Evolutionary conservation across 495 filamentous ascomycete species (phyloP).

Genomic region (Mytilinidion resinicola): DNA sequence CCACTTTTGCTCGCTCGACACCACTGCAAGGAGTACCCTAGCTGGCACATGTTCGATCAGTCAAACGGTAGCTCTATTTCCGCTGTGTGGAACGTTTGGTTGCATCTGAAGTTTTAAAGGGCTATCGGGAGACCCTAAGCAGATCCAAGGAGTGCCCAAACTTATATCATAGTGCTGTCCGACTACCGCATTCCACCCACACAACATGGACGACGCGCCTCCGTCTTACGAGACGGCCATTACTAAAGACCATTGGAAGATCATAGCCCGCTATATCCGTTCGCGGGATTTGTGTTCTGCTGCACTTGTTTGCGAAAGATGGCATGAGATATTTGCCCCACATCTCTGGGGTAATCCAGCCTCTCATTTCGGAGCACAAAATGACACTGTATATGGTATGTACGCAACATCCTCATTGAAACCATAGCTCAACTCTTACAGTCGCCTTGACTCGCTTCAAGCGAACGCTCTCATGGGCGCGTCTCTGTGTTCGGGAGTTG

Average conservation of each 20-base stretch:
- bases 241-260: conserved; percentile 53
- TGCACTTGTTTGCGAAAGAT: conserved; percentile 51
- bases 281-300: conserved; percentile 55
- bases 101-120: too few relatives aligned
- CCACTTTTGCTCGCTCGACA: too few relatives aligned
- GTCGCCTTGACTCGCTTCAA: conserved; percentile 59
- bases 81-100: too few relatives aligned
- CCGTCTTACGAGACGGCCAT: conserved; percentile 57
- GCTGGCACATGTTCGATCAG: too few relatives aligned
- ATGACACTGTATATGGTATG: conserved; percentile 52
- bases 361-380: conserved; percentile 56
- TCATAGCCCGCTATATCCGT: conserved; percentile 56
- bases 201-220: conserved; percentile 45
- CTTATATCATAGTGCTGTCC: too few relatives aligned
- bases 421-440: conserved; percentile 17
- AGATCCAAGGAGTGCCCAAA: too few relatives aligned
- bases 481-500: conserved; percentile 48
- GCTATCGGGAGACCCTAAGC: too few relatives aligned
- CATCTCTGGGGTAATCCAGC: conserved; percentile 62
- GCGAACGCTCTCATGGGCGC: conserved; percentile 50
- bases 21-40: too few relatives aligned
- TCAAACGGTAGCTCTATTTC: too few relatives aligned
- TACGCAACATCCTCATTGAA: too few relatives aligned
- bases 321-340: conserved; percentile 56
- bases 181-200: not conserved